Evolutionary conservation across 1,284 basidiomycete genomes (phyloP), one percentile per base, ranked within the genome.

Genomic region (Papiliotrema fonsecae): DNA sequence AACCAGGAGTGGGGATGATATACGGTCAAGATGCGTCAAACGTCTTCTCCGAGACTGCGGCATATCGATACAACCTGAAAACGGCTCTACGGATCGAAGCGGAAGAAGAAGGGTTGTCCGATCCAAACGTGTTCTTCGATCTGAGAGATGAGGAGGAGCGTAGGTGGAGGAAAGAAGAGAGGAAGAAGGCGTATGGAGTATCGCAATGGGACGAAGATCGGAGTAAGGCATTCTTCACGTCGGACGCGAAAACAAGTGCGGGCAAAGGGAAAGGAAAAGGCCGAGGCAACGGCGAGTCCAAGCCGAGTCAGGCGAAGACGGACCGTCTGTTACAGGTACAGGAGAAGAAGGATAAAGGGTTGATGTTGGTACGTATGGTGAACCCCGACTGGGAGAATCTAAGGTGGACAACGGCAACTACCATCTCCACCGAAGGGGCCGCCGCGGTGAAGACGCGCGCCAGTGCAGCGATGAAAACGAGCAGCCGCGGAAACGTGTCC

Each of bases 81-180:
- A 40, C 37, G 37, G 45, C 45, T 3, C 13, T 40, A 37, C 13
- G 26, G 26, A 39, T 47, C 6, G 36, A 47, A 31, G 36, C 25
- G 14, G 45, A 47, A 24, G 36, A 47, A 14, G 45, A 47, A 18
- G 45, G 45, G 10, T 25, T 47, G 21, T 35, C 34, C 6, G 37
- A 39, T 25, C 30, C 30, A n/a, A 10, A 32, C 30, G 10, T n/a
- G 30, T n/a, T n/a, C 30, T 9, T 10, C 30, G 30, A n/a, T 32
- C n/a, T 9, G 30, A 13, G 22, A 3, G 19, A 39, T 16, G 18
- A 14, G 9, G 24, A n/a, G 37, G 6, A 21, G 4, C 14, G 21
- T 22, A 13, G 22, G 18, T 39, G 37, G 37, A 25, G 19, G 37
- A 22, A 5, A 39, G 13, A 22, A 22, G 22, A 21, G 34, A 19